A percentile compares a stretch with the other conserved stretches of the same genome.
Evolutionary conservation across 179 eudicot species (phyloP).

Genomic region (Beta macrorhiza): DNA sequence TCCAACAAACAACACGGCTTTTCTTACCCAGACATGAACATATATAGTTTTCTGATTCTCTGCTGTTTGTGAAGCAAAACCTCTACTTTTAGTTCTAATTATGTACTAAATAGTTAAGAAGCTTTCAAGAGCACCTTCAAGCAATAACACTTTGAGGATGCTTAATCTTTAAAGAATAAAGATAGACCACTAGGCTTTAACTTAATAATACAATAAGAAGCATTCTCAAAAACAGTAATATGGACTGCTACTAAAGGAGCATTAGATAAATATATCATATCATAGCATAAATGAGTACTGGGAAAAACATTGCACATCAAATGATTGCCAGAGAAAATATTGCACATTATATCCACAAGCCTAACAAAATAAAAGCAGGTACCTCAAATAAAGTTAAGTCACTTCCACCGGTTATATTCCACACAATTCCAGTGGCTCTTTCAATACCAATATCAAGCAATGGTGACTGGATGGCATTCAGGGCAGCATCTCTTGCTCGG

Average conservation of each 20-base stretch:
- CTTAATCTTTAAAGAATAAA: background rate
- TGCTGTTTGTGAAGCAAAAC: background rate
- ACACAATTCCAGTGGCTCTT: conserved; percentile 97
- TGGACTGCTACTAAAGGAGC: background rate
- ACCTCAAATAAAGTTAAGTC: conserved; percentile 94
- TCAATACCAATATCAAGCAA: conserved; percentile 90
- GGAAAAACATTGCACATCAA: background rate
- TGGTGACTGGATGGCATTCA: conserved; percentile 94
- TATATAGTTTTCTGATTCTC: background rate
- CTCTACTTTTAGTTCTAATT: background rate
- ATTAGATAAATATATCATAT: background rate
- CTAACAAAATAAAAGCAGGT: conserved; percentile 25
- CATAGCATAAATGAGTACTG: background rate
- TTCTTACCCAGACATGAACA: background rate
- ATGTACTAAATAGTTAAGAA: background rate
- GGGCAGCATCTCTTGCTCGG: conserved; percentile 97
- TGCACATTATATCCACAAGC: too few species aligned
- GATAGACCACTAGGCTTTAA: background rate
- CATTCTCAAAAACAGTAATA: background rate
- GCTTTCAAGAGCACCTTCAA: background rate
- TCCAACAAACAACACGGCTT: background rate
- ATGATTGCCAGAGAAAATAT: conserved; percentile 4
- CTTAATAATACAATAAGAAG: background rate
- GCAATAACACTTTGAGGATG: background rate
- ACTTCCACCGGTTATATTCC: conserved; percentile 96